Percentiles rank a stretch among this genome's conserved stretches.
These are phyloP conservation scores for Zygnema cylindricum DNA, from an alignment of 139 green algal species.

Conservation along the genomic window DNA sequence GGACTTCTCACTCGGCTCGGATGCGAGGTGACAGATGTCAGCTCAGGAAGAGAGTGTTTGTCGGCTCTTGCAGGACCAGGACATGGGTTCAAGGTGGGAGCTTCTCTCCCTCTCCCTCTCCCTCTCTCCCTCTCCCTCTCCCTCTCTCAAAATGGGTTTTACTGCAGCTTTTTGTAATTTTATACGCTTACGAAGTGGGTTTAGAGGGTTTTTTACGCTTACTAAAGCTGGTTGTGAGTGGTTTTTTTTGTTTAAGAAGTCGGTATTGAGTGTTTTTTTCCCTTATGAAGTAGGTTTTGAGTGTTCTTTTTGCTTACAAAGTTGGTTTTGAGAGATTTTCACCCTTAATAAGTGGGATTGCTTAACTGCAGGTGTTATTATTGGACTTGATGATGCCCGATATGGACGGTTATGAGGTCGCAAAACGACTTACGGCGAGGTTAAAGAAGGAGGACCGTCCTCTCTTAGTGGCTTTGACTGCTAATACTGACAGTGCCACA, in stretches of 20 bases:
- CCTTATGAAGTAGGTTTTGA: too few relatives aligned
- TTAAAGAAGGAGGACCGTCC: conserved; percentile 26
- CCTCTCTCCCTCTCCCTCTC: too few relatives aligned
- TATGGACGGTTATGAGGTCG: conserved; percentile 44
- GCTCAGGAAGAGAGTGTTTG: conserved; percentile 53
- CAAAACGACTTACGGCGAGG: conserved; percentile 16
- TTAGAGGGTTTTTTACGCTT: too few relatives aligned
- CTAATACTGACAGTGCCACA: conserved; percentile 53
- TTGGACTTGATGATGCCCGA: conserved; percentile 37
- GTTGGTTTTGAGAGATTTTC: too few relatives aligned
- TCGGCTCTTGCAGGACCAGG: not conserved
- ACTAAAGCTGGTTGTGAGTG: too few relatives aligned
- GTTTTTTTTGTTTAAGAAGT: too few relatives aligned
- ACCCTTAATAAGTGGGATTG: too few relatives aligned
- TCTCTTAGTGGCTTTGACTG: conserved; percentile 41
- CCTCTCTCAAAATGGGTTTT: too few relatives aligned
- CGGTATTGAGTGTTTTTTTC: too few relatives aligned
- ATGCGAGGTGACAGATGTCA: conserved; percentile 48
- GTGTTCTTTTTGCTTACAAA: too few relatives aligned
- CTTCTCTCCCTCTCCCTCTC: not conserved
- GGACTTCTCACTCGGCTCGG: conserved; percentile 33
- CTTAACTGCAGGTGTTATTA: conserved; percentile 22
- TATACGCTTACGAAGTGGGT: too few relatives aligned
- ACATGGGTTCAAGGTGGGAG: conserved; percentile 51
- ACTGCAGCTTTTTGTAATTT: too few relatives aligned